phyloP scores from a whole-genome alignment of 495 filamentous ascomycete genomes.

The Physcia stellaris region DNA sequence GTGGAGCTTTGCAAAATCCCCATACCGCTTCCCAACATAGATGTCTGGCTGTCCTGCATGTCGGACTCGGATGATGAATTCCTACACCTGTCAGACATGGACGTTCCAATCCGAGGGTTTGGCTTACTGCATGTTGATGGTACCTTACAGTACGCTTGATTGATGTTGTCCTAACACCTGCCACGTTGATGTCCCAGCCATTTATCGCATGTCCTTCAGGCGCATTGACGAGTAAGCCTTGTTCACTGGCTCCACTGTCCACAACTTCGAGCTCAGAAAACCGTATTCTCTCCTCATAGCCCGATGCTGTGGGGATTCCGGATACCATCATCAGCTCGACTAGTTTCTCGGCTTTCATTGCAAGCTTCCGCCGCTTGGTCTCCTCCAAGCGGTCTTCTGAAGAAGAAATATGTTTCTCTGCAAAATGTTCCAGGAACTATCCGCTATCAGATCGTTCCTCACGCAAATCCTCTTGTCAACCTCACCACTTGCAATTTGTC shows the following conservation, averaged over 20 bases:
- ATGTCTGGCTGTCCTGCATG: constrained; percentile 53
- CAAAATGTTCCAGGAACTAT: constrained; percentile 93
- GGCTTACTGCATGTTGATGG: constrained; percentile 79
- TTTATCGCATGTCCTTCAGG: constrained; percentile 86
- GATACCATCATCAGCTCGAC: constrained; percentile 99
- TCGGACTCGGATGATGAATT: constrained; percentile 80
- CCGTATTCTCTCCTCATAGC: constrained; percentile 90
- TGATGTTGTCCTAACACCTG: constrained; percentile 66
- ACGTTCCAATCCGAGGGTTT: background rate
- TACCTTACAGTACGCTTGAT: constrained; percentile 78
- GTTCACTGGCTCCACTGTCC: constrained; percentile 80
- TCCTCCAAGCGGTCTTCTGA: constrained; percentile 93
- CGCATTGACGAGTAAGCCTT: constrained; percentile 68
- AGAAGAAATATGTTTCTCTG: constrained; percentile 93
- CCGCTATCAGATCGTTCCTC: background rate
- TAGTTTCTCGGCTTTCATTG: constrained; percentile 83
- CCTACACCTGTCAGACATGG: constrained; percentile 31
- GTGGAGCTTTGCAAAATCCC: constrained; percentile 71
- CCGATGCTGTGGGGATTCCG: constrained; percentile 86
- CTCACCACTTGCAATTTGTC: constrained; percentile 89
- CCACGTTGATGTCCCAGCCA: constrained; percentile 95
- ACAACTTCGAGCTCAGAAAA: constrained; percentile 96
- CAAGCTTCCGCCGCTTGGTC: constrained; percentile 86
- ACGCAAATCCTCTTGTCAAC: constrained; percentile 9
- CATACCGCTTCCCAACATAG: constrained; percentile 75